Percentiles rank a stretch among this genome's conserved stretches.
Evolutionary conservation across 306 rosid genomes (phyloP).

Genomic region (Geum urbanum): DNA sequence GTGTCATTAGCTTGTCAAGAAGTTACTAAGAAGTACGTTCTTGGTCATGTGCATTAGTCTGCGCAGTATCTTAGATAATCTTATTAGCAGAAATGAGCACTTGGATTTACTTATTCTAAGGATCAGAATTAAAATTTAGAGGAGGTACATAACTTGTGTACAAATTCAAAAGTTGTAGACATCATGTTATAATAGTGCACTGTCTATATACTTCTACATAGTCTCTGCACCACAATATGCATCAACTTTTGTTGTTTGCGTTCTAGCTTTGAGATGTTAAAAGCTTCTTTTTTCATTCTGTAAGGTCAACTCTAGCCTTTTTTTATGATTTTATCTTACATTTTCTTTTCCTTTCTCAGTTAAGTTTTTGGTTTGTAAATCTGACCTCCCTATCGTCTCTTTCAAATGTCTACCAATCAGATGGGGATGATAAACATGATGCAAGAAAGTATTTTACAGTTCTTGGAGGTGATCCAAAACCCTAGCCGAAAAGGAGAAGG

Average conservation of each 20-base stretch:
- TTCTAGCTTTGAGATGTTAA: neutral
- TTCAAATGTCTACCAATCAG: conserved; percentile 30
- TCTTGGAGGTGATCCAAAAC: conserved; percentile 62
- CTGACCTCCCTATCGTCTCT: neutral
- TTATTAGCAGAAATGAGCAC: too few relatives aligned
- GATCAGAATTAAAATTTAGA: too few relatives aligned
- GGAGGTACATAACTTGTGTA: neutral
- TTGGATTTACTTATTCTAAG: too few relatives aligned
- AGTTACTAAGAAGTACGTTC: too few relatives aligned
- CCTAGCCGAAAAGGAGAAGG: conserved; percentile 36
- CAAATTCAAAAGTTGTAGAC: neutral
- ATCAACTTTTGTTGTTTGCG: neutral
- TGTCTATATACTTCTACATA: neutral
- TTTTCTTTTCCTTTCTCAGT: neutral
- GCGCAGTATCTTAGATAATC: too few relatives aligned
- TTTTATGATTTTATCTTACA: neutral
- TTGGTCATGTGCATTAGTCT: too few relatives aligned
- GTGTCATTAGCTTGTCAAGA: too few relatives aligned
- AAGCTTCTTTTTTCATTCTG: neutral
- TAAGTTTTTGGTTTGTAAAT: neutral
- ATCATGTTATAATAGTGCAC: neutral
- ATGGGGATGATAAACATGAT: conserved; percentile 32
- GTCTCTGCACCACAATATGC: neutral
- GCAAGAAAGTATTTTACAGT: conserved; percentile 41
- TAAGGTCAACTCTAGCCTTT: neutral